Percentiles rank a stretch among this genome's conserved stretches.
Evolutionary conservation across 75 land plant species (phyloP).

Genomic region (Isoetes taiwanensis): DNA sequence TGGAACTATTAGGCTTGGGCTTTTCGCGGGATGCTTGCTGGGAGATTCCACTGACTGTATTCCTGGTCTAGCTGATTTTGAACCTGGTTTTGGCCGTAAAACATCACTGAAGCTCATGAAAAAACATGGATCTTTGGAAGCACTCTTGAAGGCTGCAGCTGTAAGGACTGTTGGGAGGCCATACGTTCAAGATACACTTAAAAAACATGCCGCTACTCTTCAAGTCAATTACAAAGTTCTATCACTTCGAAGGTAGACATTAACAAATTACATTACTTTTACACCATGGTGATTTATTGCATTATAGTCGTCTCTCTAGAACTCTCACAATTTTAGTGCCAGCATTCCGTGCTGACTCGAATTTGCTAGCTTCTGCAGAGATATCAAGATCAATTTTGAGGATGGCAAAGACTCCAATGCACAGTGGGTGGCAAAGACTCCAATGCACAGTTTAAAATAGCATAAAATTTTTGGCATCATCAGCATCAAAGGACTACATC

Average conservation of each 20-base stretch:
- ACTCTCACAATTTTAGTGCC: no score
- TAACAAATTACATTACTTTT: not conserved
- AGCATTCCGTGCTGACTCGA: no score
- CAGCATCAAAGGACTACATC: no score
- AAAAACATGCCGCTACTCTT: conserved; percentile 48
- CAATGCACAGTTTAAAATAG: no score
- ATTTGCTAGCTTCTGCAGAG: no score
- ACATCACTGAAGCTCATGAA: conserved; percentile 80
- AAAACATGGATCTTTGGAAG: conserved; percentile 76
- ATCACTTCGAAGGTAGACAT: conserved; percentile 42
- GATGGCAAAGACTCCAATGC: no score
- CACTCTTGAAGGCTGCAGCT: conserved; percentile 55
- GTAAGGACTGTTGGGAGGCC: conserved; percentile 72
- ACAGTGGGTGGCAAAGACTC: no score
- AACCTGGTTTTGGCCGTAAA: conserved; percentile 83
- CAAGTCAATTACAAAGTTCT: conserved; percentile 61
- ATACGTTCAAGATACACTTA: conserved; percentile 78
- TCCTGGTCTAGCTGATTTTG: conserved; percentile 63
- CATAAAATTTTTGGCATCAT: no score
- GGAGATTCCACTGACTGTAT: conserved; percentile 81
- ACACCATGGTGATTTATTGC: no score
- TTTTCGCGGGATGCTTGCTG: conserved; percentile 72
- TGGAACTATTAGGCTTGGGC: no score
- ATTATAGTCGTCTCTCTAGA: no score
- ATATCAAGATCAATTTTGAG: no score